These are phyloP conservation scores for Clavulina sp. DNA, from an alignment of 768 basidiomycete genomes.

Conservation along the genomic window DNA sequence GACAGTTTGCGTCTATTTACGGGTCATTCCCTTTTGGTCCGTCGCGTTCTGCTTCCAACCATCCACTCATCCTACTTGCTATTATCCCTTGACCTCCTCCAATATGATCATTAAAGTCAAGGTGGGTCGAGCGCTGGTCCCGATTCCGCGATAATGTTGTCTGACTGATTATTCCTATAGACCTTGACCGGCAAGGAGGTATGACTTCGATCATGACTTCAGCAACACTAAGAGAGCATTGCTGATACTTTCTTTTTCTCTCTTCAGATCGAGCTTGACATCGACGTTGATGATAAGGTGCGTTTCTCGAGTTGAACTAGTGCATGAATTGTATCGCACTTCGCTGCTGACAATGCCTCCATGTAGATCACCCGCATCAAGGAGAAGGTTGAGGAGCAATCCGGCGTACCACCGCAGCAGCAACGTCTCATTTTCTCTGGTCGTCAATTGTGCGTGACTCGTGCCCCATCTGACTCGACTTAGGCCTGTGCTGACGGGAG, in stretches of 20 bases:
- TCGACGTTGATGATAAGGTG: slow-evolving; percentile 78
- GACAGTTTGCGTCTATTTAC: no score
- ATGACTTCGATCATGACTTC: slow-evolving; percentile 6
- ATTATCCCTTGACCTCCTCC: no score
- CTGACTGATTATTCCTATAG: slow-evolving; percentile 24
- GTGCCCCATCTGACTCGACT: background rate
- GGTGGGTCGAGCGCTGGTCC: slow-evolving; percentile 24
- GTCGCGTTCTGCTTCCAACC: no score
- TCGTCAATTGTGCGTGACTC: slow-evolving; percentile 62
- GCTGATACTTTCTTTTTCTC: background rate
- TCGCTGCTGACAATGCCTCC: background rate
- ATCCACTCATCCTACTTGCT: no score
- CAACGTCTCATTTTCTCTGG: slow-evolving; percentile 88
- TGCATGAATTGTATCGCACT: background rate
- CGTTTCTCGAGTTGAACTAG: slow-evolving; percentile 11
- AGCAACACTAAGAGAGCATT: background rate
- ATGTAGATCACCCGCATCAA: slow-evolving; percentile 80
- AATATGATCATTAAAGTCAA: slow-evolving; percentile 81
- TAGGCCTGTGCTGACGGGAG: background rate
- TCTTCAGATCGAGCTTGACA: slow-evolving; percentile 89
- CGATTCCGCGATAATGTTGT: slow-evolving; percentile 6
- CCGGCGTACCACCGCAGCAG: slow-evolving; percentile 90
- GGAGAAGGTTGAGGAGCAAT: slow-evolving; percentile 96
- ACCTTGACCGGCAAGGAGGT: slow-evolving; percentile 98
- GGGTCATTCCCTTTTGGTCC: no score